Base-by-base conservation (phyloP, 768 basidiomycete genomes). In the Tremella mesenterica region DNA sequence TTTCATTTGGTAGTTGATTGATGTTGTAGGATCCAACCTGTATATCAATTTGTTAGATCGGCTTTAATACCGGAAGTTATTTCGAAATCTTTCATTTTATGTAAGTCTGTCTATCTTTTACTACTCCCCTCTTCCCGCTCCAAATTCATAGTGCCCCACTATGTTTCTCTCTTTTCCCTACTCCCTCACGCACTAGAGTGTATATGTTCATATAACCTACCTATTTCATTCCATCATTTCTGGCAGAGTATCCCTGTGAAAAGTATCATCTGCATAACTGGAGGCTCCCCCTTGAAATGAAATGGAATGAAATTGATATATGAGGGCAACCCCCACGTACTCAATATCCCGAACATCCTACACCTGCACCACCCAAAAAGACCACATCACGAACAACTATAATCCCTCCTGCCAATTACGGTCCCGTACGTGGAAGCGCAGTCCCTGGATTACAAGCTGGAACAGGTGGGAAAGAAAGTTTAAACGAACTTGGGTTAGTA, bases 21-120 rank as follows among this genome's bases (percentile, higher is more conserved):
- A 29, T 54, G n/a, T 57, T 45, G 33, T 30, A 71, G 68, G 25
- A 71, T 73, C 29, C 69, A 69, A 47, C 63, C 69, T 1, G 67
- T 73, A 0, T 73, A 73, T 49, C 60, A 58, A 6, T 73, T 73
- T 48, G 69, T 73, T 5, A 44, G 71, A 33, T 55, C 61, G 1
- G 55, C 65, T 12, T 53, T 73, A 20, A 33, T 38, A 21, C 56
- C 63, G 10, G 47, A 56, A 33, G 60, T 57, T 16, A 48, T 54
- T 3, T 26, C 44, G 12, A 65, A 69, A 39, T 56, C 65, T 2
- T 73, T 73, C 56, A 60, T 65, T 25, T 60, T 73, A 3, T 73
- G 71, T 72, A 47, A 18, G 71, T 59, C 3, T 20, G 20, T 13
- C 29, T 21, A 7, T 34, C 6, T 29, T 27, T 12, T 12, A n/a